Evolutionary conservation across 2,329 filamentous ascomycete genomes (phyloP), one percentile per base, ranked within the genome.

Genomic region (Venturiaceae sp.): DNA sequence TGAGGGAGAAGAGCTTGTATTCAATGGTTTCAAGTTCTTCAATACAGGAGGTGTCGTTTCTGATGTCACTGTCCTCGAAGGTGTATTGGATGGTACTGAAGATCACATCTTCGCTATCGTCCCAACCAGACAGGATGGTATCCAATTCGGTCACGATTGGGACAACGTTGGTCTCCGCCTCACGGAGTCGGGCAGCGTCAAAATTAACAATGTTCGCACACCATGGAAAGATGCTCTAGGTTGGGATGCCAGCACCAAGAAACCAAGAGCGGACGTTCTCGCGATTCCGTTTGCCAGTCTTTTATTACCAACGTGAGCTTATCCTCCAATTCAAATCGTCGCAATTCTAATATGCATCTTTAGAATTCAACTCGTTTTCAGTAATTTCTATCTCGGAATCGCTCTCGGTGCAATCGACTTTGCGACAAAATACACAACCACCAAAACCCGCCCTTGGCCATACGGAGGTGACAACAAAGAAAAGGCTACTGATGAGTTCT

Each of bases 31-130:
- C 68, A 87, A 87, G 68, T 75, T 80, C 69, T 87, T 87, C 74
- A 87, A 84, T 65, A 87, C 84, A 0, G 84, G 84, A 0, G 84
- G 83, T 28, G 83, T 85, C 0, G 75, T 87, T 2, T 85, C 83
- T 0, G 84, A 87, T 60, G 69, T 87, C 21, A 86, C 83, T 0
- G 82, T 87, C 0, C 75, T 87, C 0, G 84, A 87, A 64, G 84
- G 84, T 21, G 79, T 83, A 0, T 71, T 79, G n/a, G 77, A 81
- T 5, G 79, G 75, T 19, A 84, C 82, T 0, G 74, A 77, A 4
- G 74, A 83, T 57, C 83, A 86, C 64, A 82, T 86, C 59, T 87
- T 86, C 64, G 80, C 83, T 2, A 68, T 85, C 23, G 82, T 83
- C 1, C 74, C 75, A 5, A 86, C 83, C 0, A 66, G 73, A 0